A percentile compares a stretch with the other conserved stretches of the same genome.
These are phyloP conservation scores for Aquilaria agallochum DNA, from an alignment of 441 rosid species.

Conservation along the genomic window DNA sequence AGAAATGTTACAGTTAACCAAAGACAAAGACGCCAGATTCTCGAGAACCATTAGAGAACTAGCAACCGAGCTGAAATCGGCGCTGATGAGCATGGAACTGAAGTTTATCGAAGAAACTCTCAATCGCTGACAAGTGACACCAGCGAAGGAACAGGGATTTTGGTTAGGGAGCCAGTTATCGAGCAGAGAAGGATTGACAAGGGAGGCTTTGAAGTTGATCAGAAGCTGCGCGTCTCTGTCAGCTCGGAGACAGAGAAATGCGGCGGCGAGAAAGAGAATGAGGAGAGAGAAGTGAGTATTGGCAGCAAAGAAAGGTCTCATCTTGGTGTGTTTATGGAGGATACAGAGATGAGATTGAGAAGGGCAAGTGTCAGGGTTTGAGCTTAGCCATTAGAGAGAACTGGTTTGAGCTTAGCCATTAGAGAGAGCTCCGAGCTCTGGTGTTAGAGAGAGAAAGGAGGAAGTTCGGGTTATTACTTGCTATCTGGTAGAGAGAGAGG, in stretches of 20 bases:
- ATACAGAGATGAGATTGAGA: conserved; percentile 7
- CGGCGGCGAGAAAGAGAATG: conserved; percentile 20
- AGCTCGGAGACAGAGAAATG: conserved; percentile 29
- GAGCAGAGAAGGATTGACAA: conserved; percentile 41
- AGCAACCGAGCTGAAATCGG: conserved; percentile 55
- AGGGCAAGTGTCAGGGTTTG: conserved; percentile 29
- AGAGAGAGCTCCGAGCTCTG: conserved; percentile 33
- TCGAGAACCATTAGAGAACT: conserved; percentile 46
- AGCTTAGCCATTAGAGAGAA: conserved; percentile 53
- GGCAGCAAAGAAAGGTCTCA: conserved; percentile 27
- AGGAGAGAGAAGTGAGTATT: conserved; percentile 15
- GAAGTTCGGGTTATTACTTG: neutral
- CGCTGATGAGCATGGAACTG: conserved; percentile 27
- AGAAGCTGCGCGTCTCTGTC: conserved; percentile 48
- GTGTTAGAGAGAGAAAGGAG: conserved; percentile 17
- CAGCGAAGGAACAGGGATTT: conserved; percentile 60
- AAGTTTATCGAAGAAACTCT: conserved; percentile 64
- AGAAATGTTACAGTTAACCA: conserved; percentile 43
- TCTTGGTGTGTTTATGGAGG: conserved; percentile 12
- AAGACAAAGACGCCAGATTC: conserved; percentile 45
- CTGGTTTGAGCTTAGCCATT: conserved; percentile 33
- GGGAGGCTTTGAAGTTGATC: conserved; percentile 52
- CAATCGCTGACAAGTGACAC: conserved; percentile 56
- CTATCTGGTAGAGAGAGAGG: conserved; percentile 21
- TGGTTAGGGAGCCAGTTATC: conserved; percentile 52